Conservation (phyloP, 2,329 filamentous ascomycete genomes). For the Thielaviopsis ethacetica region DNA sequence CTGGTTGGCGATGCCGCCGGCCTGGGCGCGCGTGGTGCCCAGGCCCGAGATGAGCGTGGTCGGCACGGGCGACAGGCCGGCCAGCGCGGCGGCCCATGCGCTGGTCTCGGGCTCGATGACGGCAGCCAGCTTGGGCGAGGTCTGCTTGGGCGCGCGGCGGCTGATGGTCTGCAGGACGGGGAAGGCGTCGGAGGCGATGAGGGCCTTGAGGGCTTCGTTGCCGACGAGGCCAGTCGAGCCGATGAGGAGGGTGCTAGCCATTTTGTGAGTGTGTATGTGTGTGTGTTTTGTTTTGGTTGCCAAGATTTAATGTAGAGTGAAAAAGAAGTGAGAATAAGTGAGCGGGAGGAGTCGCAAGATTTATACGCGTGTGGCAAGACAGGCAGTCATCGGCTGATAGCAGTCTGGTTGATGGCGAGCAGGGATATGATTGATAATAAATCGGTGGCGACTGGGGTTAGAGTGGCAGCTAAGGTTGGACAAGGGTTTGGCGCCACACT, state of each 20-base stretch:
- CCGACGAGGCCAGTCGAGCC: conserved; percentile 56
- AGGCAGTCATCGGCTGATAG: too few relatives aligned
- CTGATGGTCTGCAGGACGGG: conserved; percentile 46
- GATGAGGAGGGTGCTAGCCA: conserved; percentile 37
- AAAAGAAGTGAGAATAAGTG: not conserved
- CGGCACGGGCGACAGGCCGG: conserved; percentile 37
- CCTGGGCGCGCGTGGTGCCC: conserved; percentile 60
- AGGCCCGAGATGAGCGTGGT: conserved; percentile 59
- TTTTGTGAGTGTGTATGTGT: conserved; percentile 14
- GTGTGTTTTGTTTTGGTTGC: not conserved
- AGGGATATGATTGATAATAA: too few relatives aligned
- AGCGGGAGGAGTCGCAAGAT: not conserved
- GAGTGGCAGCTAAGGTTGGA: too few relatives aligned
- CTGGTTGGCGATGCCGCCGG: conserved; percentile 63
- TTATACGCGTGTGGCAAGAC: not conserved
- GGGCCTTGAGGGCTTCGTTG: conserved; percentile 52
- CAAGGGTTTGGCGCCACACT: too few relatives aligned
- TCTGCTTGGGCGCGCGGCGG: conserved; percentile 42
- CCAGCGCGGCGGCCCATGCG: conserved; percentile 49
- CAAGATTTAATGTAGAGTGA: not conserved
- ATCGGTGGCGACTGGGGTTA: too few relatives aligned
- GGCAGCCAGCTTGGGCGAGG: conserved; percentile 41
- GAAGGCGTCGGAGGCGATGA: conserved; percentile 36
- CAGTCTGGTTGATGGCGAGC: too few relatives aligned
- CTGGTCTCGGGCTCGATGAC: conserved; percentile 50